Conservation (phyloP, 306 rosid species). For the Prunus campanulata region DNA sequence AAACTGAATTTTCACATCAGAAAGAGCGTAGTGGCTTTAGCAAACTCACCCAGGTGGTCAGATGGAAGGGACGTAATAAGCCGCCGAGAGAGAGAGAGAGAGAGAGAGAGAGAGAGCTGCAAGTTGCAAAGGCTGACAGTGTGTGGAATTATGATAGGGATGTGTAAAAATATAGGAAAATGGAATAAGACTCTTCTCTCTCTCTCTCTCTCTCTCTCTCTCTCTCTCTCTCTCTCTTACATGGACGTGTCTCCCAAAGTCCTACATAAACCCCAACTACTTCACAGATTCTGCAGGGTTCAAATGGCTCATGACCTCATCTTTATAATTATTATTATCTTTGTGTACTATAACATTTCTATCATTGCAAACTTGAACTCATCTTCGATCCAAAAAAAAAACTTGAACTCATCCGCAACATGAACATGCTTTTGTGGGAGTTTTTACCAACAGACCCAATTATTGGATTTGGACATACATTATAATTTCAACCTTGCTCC, state of each 20-base stretch:
- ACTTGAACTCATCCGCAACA: no score
- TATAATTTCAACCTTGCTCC: no score
- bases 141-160: background rate
- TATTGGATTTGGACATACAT: no score
- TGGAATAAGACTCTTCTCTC: background rate
- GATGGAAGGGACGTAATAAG: background rate
- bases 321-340: background rate
- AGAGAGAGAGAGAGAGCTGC: background rate
- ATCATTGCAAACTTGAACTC: background rate
- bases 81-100: background rate
- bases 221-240: background rate
- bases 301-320: background rate
- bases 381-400: background rate
- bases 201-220: background rate
- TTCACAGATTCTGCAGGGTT: background rate
- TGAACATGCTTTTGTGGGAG: no score
- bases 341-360: background rate
- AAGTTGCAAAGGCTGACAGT: background rate
- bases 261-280: background rate
- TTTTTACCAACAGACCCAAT: no score
- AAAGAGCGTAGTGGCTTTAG: background rate
- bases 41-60: background rate
- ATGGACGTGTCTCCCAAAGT: background rate
- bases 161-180: background rate
- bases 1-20: background rate